Percentiles rank a stretch among this genome's conserved stretches.
Evolutionary conservation across 2,329 filamentous ascomycete genomes (phyloP).

Genomic region (Cercospora beticola): DNA sequence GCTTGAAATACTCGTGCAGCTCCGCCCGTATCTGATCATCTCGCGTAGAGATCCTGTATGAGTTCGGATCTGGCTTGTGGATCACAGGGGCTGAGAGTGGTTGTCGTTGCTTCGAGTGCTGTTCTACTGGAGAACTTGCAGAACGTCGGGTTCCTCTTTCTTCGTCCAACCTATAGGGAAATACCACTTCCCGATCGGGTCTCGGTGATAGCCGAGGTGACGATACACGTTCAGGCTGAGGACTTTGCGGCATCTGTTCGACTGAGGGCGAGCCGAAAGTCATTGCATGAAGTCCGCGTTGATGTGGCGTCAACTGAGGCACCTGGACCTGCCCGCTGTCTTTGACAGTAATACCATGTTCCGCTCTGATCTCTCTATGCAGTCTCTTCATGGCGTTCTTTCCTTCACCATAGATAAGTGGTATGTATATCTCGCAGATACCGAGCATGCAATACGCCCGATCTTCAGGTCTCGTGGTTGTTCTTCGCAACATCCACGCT

Average conservation of each 20-base stretch:
- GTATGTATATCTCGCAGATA: slow-evolving; percentile 10
- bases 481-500: slow-evolving; percentile 6
- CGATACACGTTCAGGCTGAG: background rate
- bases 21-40: background rate
- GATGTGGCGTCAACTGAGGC: background rate
- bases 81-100: background rate
- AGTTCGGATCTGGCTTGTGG: background rate
- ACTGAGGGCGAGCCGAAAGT: background rate
- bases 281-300: background rate
- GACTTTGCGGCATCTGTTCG: background rate
- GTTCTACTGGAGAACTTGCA: background rate
- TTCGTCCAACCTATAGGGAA: background rate
- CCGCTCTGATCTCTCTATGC: background rate
- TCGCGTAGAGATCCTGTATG: background rate
- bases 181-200: background rate
- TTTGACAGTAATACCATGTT: background rate
- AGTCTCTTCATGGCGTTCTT: slow-evolving; percentile 7
- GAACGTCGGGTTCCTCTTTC: background rate
- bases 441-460: slow-evolving; percentile 17
- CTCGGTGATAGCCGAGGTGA: background rate
- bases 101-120: background rate
- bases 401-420: slow-evolving; percentile 13
- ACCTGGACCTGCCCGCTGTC: background rate
- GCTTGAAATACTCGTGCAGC: background rate
- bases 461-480: slow-evolving; percentile 16